Percentiles rank a stretch among this genome's conserved stretches.
phyloP scores from a whole-genome alignment of 768 basidiomycete species.

The Xerocomus potaroensis region DNA sequence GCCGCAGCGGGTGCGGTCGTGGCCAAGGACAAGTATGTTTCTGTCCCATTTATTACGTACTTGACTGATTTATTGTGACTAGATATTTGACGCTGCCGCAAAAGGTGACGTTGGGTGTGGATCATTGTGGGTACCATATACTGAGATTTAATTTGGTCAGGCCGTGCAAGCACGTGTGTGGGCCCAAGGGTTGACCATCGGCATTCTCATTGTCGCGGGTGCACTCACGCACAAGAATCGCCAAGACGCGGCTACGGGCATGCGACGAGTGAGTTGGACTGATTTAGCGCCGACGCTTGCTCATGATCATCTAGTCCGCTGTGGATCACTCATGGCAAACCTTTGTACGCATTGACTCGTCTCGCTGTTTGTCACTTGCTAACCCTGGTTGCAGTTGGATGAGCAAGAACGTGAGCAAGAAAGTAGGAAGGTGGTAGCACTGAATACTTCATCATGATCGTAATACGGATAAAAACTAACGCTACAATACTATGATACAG shows the following conservation, averaged over 20 bases:
- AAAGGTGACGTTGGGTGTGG: conserved; percentile 23
- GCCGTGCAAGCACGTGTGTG: conserved; percentile 87
- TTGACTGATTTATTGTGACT: neutral
- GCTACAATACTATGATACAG: too few species aligned
- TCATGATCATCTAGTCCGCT: conserved; percentile 10
- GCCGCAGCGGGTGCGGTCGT: conserved; percentile 62
- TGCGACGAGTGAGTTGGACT: conserved; percentile 19
- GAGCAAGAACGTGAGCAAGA: conserved; percentile 26
- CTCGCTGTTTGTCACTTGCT: neutral
- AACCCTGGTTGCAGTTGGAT: conserved; percentile 18
- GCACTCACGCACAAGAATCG: conserved; percentile 54
- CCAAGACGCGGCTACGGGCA: conserved; percentile 31
- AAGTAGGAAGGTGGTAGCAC: conserved; percentile 9
- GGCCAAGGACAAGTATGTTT: conserved; percentile 57
- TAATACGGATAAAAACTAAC: too few species aligned
- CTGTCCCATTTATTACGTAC: neutral
- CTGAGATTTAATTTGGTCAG: conserved; percentile 41
- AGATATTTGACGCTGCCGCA: conserved; percentile 28
- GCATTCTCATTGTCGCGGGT: conserved; percentile 67
- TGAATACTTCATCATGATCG: conserved; percentile 2
- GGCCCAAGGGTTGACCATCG: conserved; percentile 80
- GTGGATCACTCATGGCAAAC: conserved; percentile 28
- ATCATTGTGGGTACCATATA: neutral
- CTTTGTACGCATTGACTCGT: conserved; percentile 18
- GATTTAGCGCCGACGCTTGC: neutral